These are phyloP conservation scores for Draba incana DNA, from an alignment of 345 rosid species.

Conservation along the genomic window DNA sequence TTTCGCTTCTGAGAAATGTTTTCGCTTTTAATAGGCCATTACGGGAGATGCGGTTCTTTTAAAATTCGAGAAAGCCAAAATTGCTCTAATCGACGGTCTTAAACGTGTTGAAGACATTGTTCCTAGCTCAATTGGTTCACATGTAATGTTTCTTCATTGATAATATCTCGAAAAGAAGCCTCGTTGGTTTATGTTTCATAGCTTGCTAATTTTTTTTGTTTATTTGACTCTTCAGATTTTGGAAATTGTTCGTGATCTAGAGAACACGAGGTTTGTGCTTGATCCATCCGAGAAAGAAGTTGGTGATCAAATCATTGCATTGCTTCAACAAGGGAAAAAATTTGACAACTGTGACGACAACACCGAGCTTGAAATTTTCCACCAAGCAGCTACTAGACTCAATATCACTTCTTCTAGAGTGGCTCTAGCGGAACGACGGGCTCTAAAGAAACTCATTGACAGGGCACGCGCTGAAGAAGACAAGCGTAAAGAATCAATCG, in stretches of 20 bases:
- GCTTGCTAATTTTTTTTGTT: background rate
- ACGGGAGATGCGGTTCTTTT: constrained; percentile 89
- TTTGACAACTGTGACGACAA: constrained; percentile 61
- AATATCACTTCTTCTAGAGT: constrained; percentile 87
- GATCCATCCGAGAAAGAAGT: constrained; percentile 88
- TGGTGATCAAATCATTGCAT: constrained; percentile 81
- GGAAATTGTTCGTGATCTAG: constrained; percentile 79
- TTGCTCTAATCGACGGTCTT: constrained; percentile 79
- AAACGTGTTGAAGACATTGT: constrained; percentile 94
- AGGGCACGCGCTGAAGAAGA: constrained; percentile 95
- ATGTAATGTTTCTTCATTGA: constrained; percentile 47
- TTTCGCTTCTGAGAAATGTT: background rate
- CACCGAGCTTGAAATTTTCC: constrained; percentile 85
- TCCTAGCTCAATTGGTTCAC: constrained; percentile 81
- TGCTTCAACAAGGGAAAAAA: constrained; percentile 91
- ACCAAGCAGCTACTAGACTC: constrained; percentile 74
- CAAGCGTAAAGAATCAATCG: constrained; percentile 96
- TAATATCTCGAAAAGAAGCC: background rate
- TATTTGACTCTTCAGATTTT: constrained; percentile 59
- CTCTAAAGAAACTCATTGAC: constrained; percentile 88
- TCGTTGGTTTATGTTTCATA: background rate
- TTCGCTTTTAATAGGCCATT: constrained; percentile 61
- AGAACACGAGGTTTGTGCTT: constrained; percentile 61
- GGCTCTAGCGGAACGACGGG: constrained; percentile 91
- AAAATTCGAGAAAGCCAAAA: constrained; percentile 80